Conservation (phyloP, 75 land plant genomes). For the Cryptomeria japonica region DNA sequence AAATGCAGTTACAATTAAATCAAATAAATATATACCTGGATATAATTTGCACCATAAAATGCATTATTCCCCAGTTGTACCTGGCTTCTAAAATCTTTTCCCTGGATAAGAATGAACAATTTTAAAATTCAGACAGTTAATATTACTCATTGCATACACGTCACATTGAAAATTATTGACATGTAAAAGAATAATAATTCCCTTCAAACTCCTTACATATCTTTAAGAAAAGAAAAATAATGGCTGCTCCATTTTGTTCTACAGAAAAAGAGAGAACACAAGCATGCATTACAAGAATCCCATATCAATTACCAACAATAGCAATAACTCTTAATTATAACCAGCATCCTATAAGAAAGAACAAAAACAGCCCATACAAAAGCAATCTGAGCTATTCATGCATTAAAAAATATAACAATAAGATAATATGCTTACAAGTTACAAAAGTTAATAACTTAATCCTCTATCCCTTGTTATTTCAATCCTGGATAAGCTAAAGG, state of each 20-base stretch:
- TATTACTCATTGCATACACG: background rate
- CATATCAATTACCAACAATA: background rate
- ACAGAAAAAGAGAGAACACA: background rate
- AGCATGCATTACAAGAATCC: background rate
- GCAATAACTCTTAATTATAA: background rate
- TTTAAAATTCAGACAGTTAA: background rate
- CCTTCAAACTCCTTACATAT: background rate
- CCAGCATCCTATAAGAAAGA: background rate
- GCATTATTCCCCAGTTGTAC: constrained; percentile 92
- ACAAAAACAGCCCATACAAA: background rate
- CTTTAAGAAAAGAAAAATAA: background rate
- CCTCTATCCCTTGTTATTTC: background rate
- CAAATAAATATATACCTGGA: constrained; percentile 64
- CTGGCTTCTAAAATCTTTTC: constrained; percentile 79
- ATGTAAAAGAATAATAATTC: background rate
- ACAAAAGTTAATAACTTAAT: background rate
- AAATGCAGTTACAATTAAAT: background rate
- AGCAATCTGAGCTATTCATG: background rate
- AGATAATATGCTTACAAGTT: background rate
- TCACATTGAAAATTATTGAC: background rate
- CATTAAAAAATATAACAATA: background rate
- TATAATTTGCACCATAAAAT: constrained; percentile 85
- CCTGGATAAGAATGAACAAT: constrained; percentile 42
- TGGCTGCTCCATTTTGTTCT: background rate
- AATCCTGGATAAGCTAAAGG: background rate